Base-by-base conservation (phyloP, 225 moss, liverwort and hornwort genomes). In the Polytrichum formosum region DNA sequence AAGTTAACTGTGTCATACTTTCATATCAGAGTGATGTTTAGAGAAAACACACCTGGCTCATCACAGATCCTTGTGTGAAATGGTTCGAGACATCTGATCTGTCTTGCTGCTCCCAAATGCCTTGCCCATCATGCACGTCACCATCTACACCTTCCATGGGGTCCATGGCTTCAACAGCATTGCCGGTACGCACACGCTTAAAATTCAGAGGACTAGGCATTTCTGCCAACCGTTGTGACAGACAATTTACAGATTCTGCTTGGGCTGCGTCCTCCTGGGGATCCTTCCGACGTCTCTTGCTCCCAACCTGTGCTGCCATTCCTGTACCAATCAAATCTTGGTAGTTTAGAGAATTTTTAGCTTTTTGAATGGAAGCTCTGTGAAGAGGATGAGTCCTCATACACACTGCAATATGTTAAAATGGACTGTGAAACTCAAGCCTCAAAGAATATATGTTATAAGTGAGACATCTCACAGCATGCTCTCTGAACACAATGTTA, bases 281-380 rank as follows among this genome's bases (percentile, higher is more conserved):
- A 78, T 94, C 98, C 56, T 88, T 94, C 76, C 94, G 85, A 54
- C 94, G 91, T 75, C 98, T 86, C 65, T 98, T 98, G 71, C 98
- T 98, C 66, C 98, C 98, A 73, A 92, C 92, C 66, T 91, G 94
- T 31, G 94, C 94, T 82, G 81, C 82, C 90, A 98, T 90, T 65
- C 98, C 98, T 98, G 77, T 1, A 28, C 25, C 2, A 53, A 55
- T 28, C 77, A 56, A 63, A 16, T 46, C 46, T 46, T 46, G 46
- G 46, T 13, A 46, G 16, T 16, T 13, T 46, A 46, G 35, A 46
- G 3, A 46, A 46, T 3, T 46, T 13, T 2, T 46, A 46, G 16
- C 35, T 13, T 13, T 46, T 46, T 13, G 13, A 46, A 46, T 16
- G 13, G 46, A 46, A 35, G 6, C 9, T 35, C 9, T 35, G 35